A percentile compares a stretch with the other conserved stretches of the same genome.
Evolutionary conservation across 805 yeast species (phyloP).

Genomic region (Metschnikowia amazonensis): DNA sequence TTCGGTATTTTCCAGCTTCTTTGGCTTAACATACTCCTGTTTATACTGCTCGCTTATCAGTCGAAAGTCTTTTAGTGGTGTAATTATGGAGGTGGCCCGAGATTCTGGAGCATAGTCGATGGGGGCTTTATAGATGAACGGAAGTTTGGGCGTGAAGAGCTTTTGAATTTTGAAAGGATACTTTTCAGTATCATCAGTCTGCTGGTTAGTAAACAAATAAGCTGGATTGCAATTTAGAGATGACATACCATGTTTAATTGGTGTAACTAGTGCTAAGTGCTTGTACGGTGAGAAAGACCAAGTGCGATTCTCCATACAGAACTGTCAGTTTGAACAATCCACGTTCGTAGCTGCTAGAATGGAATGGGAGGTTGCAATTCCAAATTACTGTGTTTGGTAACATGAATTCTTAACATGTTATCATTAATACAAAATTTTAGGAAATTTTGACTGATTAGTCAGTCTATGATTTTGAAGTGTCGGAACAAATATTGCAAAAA

Average conservation of each 20-base stretch:
- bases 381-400: neutral
- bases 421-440: too few relatives aligned
- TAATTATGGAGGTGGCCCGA: conserved; percentile 45
- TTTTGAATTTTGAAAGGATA: conserved; percentile 44
- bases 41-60: conserved; percentile 26
- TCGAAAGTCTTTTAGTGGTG: conserved; percentile 42
- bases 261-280: neutral
- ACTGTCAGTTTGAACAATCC: neutral
- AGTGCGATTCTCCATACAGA: conserved; percentile 3
- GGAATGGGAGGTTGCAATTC: neutral
- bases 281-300: neutral
- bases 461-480: too few relatives aligned
- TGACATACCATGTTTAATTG: conserved; percentile 1
- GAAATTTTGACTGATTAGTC: too few relatives aligned
- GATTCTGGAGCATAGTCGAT: conserved; percentile 46
- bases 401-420: too few relatives aligned
- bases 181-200: conserved; percentile 21
- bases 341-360: neutral
- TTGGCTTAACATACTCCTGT: conserved; percentile 16
- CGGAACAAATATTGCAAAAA: too few relatives aligned
- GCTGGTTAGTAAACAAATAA: conserved; percentile 11
- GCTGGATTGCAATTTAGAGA: neutral
- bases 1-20: too few relatives aligned
- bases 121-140: conserved; percentile 47
- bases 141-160: conserved; percentile 56